phyloP scores from a whole-genome alignment of 2,329 filamentous ascomycete genomes.

The Aureobasidium pullulans region DNA sequence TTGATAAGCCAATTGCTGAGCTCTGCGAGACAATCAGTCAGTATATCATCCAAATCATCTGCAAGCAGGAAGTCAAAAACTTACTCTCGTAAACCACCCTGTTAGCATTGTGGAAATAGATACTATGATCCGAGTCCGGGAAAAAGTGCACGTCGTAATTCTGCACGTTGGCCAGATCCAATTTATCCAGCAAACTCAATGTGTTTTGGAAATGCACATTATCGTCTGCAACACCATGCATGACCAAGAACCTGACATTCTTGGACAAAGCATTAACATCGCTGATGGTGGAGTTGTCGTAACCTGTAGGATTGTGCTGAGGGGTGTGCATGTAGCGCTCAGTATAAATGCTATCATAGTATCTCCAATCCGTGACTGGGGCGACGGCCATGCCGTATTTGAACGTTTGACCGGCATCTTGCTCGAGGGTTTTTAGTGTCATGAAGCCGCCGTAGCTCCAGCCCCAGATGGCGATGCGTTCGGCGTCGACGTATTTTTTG shows the following conservation, averaged over 20 bases:
- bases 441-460: slow-evolving; percentile 97
- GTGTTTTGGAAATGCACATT: slow-evolving; percentile 98
- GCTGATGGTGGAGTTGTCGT: slow-evolving; percentile 64
- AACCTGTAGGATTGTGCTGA: slow-evolving; percentile 70
- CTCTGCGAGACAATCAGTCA: slow-evolving; percentile 42
- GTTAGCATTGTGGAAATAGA: slow-evolving; percentile 91
- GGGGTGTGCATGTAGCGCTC: slow-evolving; percentile 97
- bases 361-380: slow-evolving; percentile 96
- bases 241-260: slow-evolving; percentile 83
- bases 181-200: slow-evolving; percentile 73
- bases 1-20: slow-evolving; percentile 88
- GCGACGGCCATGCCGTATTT: slow-evolving; percentile 97
- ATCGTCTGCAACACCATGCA: slow-evolving; percentile 95
- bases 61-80: slow-evolving; percentile 32
- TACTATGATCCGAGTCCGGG: slow-evolving; percentile 91
- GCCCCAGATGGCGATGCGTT: slow-evolving; percentile 88
- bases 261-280: slow-evolving; percentile 65
- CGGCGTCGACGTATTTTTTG: slow-evolving; percentile 74
- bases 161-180: slow-evolving; percentile 72
- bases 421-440: slow-evolving; percentile 89
- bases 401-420: slow-evolving; percentile 82
- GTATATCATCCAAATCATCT: not conserved
- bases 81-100: slow-evolving; percentile 86
- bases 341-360: slow-evolving; percentile 88
- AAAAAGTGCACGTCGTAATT: slow-evolving; percentile 98